Evolutionary conservation across 116 monocot genomes (phyloP).

Genomic region (Phalaenopsis hybrid): DNA sequence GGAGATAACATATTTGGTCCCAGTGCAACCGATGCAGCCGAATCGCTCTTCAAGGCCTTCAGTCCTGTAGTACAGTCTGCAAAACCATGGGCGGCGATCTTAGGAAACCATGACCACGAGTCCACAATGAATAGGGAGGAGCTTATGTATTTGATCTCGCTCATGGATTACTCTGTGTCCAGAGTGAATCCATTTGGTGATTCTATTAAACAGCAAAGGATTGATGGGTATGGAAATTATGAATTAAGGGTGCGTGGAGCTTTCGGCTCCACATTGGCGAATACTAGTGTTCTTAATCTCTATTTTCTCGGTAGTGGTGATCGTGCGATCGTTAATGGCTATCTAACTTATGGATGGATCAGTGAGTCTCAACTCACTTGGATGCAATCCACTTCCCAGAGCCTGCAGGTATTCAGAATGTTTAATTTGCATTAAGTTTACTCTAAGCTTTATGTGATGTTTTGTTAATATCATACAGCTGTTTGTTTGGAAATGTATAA

Average conservation of each 20-base stretch:
- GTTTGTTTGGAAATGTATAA: too few species aligned
- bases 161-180: slow-evolving; percentile 87
- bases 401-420: slow-evolving; percentile 64
- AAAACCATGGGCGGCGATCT: slow-evolving; percentile 74
- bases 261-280: slow-evolving; percentile 48
- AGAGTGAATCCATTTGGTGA: slow-evolving; percentile 47
- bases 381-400: slow-evolving; percentile 50
- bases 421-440: too few species aligned
- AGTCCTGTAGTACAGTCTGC: slow-evolving; percentile 45
- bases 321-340: slow-evolving; percentile 40
- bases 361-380: slow-evolving; percentile 78
- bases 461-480: too few species aligned
- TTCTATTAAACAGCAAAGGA: not conserved
- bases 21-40: slow-evolving; percentile 74
- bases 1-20: slow-evolving; percentile 90
- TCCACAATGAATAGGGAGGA: slow-evolving; percentile 82
- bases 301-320: slow-evolving; percentile 88
- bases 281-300: slow-evolving; percentile 69
- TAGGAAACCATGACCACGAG: slow-evolving; percentile 97
- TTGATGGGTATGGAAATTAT: slow-evolving; percentile 94
- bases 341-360: slow-evolving; percentile 79
- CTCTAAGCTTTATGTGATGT: too few species aligned
- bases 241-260: slow-evolving; percentile 57
- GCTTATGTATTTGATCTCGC: slow-evolving; percentile 68
- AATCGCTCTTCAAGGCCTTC: slow-evolving; percentile 77